Evolutionary conservation across 345 rosid species (phyloP), one percentile per base, ranked within the genome.

Genomic region (Toxicodendron radicans): DNA sequence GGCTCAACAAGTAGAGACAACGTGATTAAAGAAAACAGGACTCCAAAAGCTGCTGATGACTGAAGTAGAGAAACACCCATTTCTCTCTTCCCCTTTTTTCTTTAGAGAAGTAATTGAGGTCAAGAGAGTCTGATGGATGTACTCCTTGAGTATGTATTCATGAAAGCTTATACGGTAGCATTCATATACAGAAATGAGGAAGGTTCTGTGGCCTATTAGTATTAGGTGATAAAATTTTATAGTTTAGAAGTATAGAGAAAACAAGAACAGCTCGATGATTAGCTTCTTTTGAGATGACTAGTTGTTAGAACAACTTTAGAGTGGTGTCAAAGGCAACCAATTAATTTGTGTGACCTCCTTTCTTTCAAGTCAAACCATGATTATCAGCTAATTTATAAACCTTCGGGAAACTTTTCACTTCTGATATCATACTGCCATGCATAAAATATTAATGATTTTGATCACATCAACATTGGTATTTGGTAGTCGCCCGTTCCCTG

Each of bases 31-130:
- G 78, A 74, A 18, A 84, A 27, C 24, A 84, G 30, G 20, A 46
- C 78, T 43, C 66, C n/a, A 60, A 61, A 38, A 48, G 71, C 3
- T 58, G 75, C 53, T 14, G 16, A 7, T 64, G 71, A 60, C 77
- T 78, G 81, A 76, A 79, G 75, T 78, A 68, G 27, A 65, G 68
- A 77, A 80, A 82, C 58, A 51, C 75, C 81, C 68, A 84, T 75
- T 51, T 24, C 56, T 58, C 35, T 16, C 51, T 68, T 27, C 7
- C 33, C 57, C n/a, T 38, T 69, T 66, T 56, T 58, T 45, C 21
- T 70, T 3, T 27, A 27, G 30, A 27, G 30, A 27, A 27, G 30
- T 27, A 27, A 27, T 27, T 27, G 30, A 27, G 30, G 30, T 27
- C 30, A 27, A 27, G 30, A 27, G 30, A 27, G 30, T 24, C 30